Evolutionary conservation across 352 stramenopile species (phyloP).

Genomic region (Sclerospora graminicola): DNA sequence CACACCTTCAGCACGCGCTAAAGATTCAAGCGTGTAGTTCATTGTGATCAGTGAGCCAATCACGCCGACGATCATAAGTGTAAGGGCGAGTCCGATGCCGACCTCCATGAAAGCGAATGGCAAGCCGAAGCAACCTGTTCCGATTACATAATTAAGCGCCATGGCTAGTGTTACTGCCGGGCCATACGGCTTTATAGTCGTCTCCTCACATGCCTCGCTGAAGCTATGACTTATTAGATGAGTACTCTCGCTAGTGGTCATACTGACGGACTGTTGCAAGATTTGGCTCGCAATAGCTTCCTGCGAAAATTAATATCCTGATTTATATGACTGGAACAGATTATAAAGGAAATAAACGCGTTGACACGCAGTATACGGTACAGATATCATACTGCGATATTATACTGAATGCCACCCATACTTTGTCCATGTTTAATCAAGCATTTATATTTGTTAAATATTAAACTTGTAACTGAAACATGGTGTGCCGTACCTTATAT

Average conservation of each 20-base stretch:
- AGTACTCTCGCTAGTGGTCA: slow-evolving; percentile 15
- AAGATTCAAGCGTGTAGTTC: slow-evolving; percentile 83
- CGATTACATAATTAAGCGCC: slow-evolving; percentile 82
- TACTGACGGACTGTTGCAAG: not conserved
- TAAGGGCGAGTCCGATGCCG: slow-evolving; percentile 48
- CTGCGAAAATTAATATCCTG: slow-evolving; percentile 7
- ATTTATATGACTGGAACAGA: no score
- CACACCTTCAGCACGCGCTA: slow-evolving; percentile 68
- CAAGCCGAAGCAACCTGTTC: slow-evolving; percentile 78
- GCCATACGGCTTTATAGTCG: slow-evolving; percentile 59
- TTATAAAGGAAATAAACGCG: no score
- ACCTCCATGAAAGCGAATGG: slow-evolving; percentile 69
- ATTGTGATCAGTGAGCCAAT: slow-evolving; percentile 64
- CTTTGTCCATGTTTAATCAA: no score
- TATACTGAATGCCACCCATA: no score
- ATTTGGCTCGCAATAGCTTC: not conserved
- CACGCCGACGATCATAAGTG: slow-evolving; percentile 54
- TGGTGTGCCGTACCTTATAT: no score
- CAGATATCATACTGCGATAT: no score
- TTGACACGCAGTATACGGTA: no score
- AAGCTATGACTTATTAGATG: slow-evolving; percentile 18
- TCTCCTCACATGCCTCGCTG: slow-evolving; percentile 21
- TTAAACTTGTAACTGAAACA: no score
- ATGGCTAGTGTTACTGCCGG: slow-evolving; percentile 63
- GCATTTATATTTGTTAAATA: no score